Evolutionary conservation across 306 rosid genomes (phyloP).

Genomic region (Dryas octopetala): DNA sequence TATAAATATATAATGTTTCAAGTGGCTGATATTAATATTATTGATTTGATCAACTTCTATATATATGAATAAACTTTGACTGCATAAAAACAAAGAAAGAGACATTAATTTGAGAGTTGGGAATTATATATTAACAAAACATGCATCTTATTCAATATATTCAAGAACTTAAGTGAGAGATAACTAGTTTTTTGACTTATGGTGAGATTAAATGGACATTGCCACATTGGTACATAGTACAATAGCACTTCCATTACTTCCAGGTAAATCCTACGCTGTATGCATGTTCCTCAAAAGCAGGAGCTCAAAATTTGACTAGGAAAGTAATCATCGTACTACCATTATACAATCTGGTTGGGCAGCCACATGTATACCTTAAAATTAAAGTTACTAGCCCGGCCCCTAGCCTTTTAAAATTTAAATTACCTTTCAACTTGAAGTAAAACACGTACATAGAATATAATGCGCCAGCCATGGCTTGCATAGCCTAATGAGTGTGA

Average conservation of each 20-base stretch:
- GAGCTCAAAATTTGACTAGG: not conserved
- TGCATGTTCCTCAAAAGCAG: conserved; percentile 8
- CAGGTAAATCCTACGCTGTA: not conserved
- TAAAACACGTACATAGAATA: not conserved
- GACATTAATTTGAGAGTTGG: not conserved
- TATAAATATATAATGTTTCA: not conserved
- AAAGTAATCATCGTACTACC: not conserved
- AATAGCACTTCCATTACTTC: not conserved
- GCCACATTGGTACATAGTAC: not conserved
- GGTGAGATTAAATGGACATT: not conserved
- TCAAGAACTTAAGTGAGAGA: not conserved
- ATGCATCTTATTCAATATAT: not conserved
- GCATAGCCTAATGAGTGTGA: not conserved
- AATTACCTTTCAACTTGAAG: not conserved
- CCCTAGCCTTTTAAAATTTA: not conserved
- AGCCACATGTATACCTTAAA: not conserved
- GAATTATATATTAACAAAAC: not conserved
- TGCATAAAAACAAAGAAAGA: not conserved
- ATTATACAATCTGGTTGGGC: not conserved
- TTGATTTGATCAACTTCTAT: not conserved
- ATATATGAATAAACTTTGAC: not conserved
- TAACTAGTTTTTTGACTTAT: not conserved
- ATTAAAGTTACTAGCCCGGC: not conserved
- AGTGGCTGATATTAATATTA: not conserved
- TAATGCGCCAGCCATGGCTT: not conserved